Conservation (phyloP, 345 rosid genomes). For the Salix brachista region DNA sequence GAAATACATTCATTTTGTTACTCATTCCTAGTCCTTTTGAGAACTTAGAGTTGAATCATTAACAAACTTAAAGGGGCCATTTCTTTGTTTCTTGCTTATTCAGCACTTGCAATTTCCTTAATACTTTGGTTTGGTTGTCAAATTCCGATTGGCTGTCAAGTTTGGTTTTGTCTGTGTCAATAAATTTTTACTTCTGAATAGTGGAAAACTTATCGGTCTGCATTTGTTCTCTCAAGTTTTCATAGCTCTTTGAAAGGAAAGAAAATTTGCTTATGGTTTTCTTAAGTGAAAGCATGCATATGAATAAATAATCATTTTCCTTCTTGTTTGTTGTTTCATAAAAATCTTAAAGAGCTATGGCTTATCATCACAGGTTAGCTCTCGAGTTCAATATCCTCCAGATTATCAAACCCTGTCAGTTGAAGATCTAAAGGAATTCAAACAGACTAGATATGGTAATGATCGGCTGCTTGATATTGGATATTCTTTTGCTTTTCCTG, state of each 20-base stretch:
- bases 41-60: neutral
- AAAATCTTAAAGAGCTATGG: neutral
- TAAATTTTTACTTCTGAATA: neutral
- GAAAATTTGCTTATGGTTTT: neutral
- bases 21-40: no score
- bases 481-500: slow-evolving; percentile 4
- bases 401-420: slow-evolving; percentile 82
- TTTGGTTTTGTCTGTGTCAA: neutral
- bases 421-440: slow-evolving; percentile 96
- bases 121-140: neutral
- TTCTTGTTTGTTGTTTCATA: neutral
- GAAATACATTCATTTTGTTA: neutral
- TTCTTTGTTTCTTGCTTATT: neutral
- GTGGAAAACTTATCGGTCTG: neutral
- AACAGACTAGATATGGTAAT: slow-evolving; percentile 97
- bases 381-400: slow-evolving; percentile 86
- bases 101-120: neutral
- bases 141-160: neutral
- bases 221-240: neutral
- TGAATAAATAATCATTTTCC: neutral
- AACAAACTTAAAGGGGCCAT: neutral
- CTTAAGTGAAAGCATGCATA: neutral
- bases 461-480: slow-evolving; percentile 5
- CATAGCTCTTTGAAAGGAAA: neutral
- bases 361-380: slow-evolving; percentile 66